These are phyloP conservation scores for Boechera divaricarpa DNA, from an alignment of 345 rosid genomes.

Conservation along the genomic window DNA sequence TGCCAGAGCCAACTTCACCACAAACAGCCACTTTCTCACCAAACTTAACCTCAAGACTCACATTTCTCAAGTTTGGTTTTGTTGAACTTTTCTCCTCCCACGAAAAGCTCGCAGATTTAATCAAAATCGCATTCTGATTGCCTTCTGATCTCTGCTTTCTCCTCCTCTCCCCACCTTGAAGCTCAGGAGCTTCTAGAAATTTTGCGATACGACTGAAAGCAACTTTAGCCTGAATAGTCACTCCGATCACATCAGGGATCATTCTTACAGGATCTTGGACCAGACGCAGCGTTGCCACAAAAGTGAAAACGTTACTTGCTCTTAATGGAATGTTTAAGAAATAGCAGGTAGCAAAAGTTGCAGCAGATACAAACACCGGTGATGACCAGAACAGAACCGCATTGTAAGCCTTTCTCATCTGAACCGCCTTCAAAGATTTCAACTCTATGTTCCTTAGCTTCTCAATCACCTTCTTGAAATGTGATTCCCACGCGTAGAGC, in stretches of 20 bases:
- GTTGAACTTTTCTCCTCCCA: slow-evolving; percentile 69
- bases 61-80: slow-evolving; percentile 66
- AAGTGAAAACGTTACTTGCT: slow-evolving; percentile 91
- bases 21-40: slow-evolving; percentile 88
- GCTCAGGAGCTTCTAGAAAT: slow-evolving; percentile 92
- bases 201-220: slow-evolving; percentile 75
- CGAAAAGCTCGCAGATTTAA: slow-evolving; percentile 71
- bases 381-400: slow-evolving; percentile 84
- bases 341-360: slow-evolving; percentile 88
- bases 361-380: slow-evolving; percentile 86
- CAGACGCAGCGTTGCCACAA: slow-evolving; percentile 84
- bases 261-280: slow-evolving; percentile 87
- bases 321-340: slow-evolving; percentile 72
- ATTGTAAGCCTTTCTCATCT: slow-evolving; percentile 72
- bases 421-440: slow-evolving; percentile 82
- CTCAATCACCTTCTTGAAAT: slow-evolving; percentile 85
- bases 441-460: slow-evolving; percentile 64
- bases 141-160: slow-evolving; percentile 45
- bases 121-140: slow-evolving; percentile 45
- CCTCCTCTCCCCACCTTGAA: slow-evolving; percentile 58
- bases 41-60: slow-evolving; percentile 59
- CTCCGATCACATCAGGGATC: slow-evolving; percentile 89
- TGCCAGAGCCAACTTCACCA: slow-evolving; percentile 98
- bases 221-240: slow-evolving; percentile 87
- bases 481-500: slow-evolving; percentile 90